Conservation (phyloP, 352 stramenopile species). For the Phytophthora citrophthora region DNA sequence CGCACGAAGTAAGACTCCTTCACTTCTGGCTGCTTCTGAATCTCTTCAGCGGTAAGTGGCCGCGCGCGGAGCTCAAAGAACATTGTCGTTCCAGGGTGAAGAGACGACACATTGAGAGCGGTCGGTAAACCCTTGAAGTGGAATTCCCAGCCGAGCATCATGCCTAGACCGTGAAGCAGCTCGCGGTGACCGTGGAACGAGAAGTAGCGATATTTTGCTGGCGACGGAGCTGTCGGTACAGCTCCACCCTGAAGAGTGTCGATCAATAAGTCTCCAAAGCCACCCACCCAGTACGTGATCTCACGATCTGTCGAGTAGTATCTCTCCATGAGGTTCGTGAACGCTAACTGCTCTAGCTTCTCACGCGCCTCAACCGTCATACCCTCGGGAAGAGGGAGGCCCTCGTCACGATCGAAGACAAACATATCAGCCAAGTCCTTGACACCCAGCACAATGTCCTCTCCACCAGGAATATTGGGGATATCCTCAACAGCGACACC, state of each 20-base stretch:
- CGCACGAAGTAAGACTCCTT: conserved; percentile 69
- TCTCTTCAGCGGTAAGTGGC: conserved; percentile 18
- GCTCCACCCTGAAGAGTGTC: conserved; percentile 63
- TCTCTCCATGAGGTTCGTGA: conserved; percentile 86
- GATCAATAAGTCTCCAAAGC: conserved; percentile 73
- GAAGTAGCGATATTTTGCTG: conserved; percentile 71
- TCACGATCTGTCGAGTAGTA: conserved; percentile 83
- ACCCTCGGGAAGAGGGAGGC: conserved; percentile 54
- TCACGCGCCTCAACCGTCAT: conserved; percentile 60
- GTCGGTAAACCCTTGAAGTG: conserved; percentile 68
- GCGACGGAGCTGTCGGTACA: conserved; percentile 52
- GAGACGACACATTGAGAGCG: conserved; percentile 68
- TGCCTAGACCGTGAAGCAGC: conserved; percentile 75
- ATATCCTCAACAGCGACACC: conserved; percentile 66
- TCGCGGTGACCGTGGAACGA: conserved; percentile 87
- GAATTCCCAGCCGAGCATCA: conserved; percentile 84
- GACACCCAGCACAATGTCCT: conserved; percentile 79
- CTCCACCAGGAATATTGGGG: conserved; percentile 57
- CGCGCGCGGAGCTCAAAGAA: conserved; percentile 80
- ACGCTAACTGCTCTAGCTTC: conserved; percentile 71
- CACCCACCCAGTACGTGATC: conserved; percentile 87
- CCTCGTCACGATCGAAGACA: conserved; percentile 77
- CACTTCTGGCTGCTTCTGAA: conserved; percentile 18
- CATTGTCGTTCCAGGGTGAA: conserved; percentile 81
- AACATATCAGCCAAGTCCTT: conserved; percentile 89